Evolutionary conservation across 1,284 basidiomycete genomes (phyloP), one percentile per base, ranked within the genome.

Genomic region (Rhodotorula sp.): DNA sequence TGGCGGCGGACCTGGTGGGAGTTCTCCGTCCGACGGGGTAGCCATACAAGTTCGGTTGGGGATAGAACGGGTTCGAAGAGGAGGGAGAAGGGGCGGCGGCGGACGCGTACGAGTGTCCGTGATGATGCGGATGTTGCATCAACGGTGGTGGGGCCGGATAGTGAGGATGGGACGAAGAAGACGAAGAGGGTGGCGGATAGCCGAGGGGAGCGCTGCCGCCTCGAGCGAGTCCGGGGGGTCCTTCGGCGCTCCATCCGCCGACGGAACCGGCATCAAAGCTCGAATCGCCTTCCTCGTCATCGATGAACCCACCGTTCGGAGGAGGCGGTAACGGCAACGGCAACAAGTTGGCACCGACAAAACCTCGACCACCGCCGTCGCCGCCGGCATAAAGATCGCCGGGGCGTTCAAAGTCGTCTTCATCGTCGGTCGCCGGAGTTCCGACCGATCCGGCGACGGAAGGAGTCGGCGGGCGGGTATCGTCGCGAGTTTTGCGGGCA

Each of bases 201-300:
- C 54, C 54, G 54, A 56, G 54, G 29, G 47, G 57, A 0, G 61
- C 66, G 49, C 67, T 63, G 12, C 61, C 67, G 6, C 57, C 67
- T 6, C 52, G 29, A 0, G 34, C 51, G 23, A 56, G 29, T 23
- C 58, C 39, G 43, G 39, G 20, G 43, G 54, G 46, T 48, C 46
- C 63, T 56, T 60, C 49, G 48, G 46, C 66, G 51, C 66, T 49
- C 62, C 67, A 63, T 1, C 62, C 67, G 14, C 57, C 49, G 6
- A 57, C 52, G 10, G 54, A 62, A 23, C 61, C 62, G 34, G 57
- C 34, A 23, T 68, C 67, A 34, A 68, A 68, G 48, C 56, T 58
- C 61, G 67, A 68, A 34, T 68, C 67, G 18, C 61, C 61, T 2
- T 68, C 67, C 34, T 66, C 68, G 21, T 62, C 59, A 26, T 56